Percentiles rank a stretch among this genome's conserved stretches.
Conservation (phyloP, 1,139 yeast species). For the Debaryomyces coudertii region DNA sequence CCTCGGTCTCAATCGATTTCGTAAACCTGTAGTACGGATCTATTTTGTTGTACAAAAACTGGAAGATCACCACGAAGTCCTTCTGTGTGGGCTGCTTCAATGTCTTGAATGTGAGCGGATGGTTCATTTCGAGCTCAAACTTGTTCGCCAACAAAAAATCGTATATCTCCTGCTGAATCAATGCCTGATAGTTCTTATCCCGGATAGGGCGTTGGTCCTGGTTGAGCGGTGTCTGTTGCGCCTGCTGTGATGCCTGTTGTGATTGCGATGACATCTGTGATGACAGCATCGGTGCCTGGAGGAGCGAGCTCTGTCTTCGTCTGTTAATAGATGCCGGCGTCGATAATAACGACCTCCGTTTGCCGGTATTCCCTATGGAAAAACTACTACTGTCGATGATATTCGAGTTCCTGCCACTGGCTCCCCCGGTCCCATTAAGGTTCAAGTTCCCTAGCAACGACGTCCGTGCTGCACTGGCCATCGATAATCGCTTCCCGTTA, state of each 20-base stretch:
- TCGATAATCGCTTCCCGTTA: conserved; percentile 37
- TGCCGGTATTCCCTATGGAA: conserved; percentile 21
- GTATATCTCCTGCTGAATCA: conserved; percentile 66
- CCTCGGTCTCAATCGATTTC: conserved; percentile 74
- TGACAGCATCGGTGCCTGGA: conserved; percentile 17
- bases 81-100: conserved; percentile 83
- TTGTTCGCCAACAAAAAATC: conserved; percentile 64
- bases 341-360: conserved; percentile 39
- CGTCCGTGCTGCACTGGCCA: conserved; percentile 40
- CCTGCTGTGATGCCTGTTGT: conserved; percentile 17
- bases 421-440: conserved; percentile 10
- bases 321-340: conserved; percentile 44
- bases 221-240: conserved; percentile 12
- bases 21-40: conserved; percentile 81
- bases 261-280: conserved; percentile 23
- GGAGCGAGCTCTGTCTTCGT: conserved; percentile 34
- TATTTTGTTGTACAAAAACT: conserved; percentile 72
- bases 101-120: conserved; percentile 66
- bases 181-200: conserved; percentile 67
- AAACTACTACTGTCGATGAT: conserved; percentile 9
- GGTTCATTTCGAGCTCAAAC: conserved; percentile 76
- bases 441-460: conserved; percentile 26
- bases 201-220: conserved; percentile 77
- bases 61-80: conserved; percentile 77
- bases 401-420: conserved; percentile 9